phyloP scores from a whole-genome alignment of 257 asterid species.

The Verbena officinalis region DNA sequence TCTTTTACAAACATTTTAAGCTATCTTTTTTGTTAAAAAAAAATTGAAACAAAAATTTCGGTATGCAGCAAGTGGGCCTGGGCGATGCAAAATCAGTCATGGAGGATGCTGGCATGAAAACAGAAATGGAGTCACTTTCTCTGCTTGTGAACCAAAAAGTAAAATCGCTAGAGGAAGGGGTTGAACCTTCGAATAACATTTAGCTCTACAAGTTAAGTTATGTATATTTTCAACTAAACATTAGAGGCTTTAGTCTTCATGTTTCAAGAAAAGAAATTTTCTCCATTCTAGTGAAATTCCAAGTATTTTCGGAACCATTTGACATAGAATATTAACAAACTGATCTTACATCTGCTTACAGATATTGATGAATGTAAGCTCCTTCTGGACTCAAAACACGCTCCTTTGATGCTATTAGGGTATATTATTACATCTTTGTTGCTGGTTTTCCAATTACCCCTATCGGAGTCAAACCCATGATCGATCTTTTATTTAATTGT shows the following conservation, averaged over 20 bases:
- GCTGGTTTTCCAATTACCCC: no score
- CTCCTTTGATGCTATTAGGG: slow-evolving; percentile 75
- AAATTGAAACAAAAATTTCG: neutral
- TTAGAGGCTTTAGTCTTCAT: no score
- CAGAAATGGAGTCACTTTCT: slow-evolving; percentile 53
- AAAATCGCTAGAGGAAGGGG: slow-evolving; percentile 49
- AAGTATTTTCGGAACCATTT: no score
- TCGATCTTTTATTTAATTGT: no score
- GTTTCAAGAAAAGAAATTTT: no score
- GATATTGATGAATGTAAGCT: no score
- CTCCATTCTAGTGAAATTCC: no score
- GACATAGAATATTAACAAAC: no score
- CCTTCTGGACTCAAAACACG: slow-evolving; percentile 86
- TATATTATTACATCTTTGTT: slow-evolving; percentile 25
- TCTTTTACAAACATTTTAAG: neutral
- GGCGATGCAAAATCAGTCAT: slow-evolving; percentile 66
- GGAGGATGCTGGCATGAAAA: slow-evolving; percentile 85
- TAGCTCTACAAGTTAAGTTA: no score
- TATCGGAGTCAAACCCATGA: no score
- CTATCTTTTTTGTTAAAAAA: neutral
- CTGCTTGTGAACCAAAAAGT: slow-evolving; percentile 73
- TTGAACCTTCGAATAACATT: slow-evolving; percentile 48
- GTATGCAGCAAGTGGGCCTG: slow-evolving; percentile 44
- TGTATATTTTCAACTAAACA: no score
- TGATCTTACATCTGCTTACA: no score